Base-by-base conservation (phyloP, 2,329 filamentous ascomycete species). In the Rhynchosporium agropyri region DNA sequence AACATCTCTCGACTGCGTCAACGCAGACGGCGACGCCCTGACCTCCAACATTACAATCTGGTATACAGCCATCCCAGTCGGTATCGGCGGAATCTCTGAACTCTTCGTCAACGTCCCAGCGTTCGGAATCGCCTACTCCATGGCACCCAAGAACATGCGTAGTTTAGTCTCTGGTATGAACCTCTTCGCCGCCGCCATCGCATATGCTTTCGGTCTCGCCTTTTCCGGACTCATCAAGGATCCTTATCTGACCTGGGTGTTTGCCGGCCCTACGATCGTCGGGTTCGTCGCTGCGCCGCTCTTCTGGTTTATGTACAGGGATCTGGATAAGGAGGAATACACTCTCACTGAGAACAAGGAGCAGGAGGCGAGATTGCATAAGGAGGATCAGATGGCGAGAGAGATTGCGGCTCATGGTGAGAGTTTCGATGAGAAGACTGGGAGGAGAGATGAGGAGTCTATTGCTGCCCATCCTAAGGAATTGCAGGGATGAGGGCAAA, bases 51-150 rank as follows among this genome's bases (percentile, higher is more conserved):
- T 71, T 40, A 66, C 67, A 26, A 65, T 68, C 20, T 68, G 87
- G 77, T 87, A 80, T 73, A 79, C 88, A 68, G 82, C 80, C 1
- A 76, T 86, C 9, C 77, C 79, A 3, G 83, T 81, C 67, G 81
- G 84, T 6, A 72, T 77, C 0, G 73, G 76, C 9, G 81, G 84
- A 42, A 76, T 89, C 48, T 77, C 78, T 2, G 78, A 79, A 58
- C 77, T 90, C 26, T 81, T 82, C 67, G 74, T 81, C 70, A 81
- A 81, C 71, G 79, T 81, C 2, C 79, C 79, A 0, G 81, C 80
- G 1, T 83, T 79, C 71, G 80, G 79, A 62, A 79, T 84, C 62
- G 81, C 82, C 1, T 84, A 83, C 71, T 78, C 80, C 0, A 77
- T 79, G 12, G 79, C 80, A 0, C 81, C 81, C 1, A 73, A 77